Evolutionary conservation across 2,329 filamentous ascomycete species (phyloP).

Genomic region (Scleromitrula shiraiana): DNA sequence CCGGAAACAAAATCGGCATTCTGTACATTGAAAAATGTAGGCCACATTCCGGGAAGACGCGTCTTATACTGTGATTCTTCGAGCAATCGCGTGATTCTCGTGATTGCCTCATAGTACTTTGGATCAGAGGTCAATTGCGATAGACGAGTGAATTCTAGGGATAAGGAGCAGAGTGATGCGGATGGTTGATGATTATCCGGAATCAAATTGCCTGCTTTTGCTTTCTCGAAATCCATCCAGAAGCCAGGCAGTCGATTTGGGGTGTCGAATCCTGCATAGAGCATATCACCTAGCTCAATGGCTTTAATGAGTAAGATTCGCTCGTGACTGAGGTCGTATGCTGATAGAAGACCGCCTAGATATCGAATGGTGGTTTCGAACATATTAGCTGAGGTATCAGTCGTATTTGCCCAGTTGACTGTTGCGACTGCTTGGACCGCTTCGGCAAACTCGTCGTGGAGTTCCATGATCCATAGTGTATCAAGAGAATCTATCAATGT

Average conservation of each 20-base stretch:
- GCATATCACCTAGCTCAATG: constrained; percentile 25
- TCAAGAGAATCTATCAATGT: constrained; percentile 75
- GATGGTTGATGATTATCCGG: no score
- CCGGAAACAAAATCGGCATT: constrained; percentile 47
- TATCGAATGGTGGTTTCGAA: constrained; percentile 34
- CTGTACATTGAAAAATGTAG: constrained; percentile 40
- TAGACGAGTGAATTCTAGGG: constrained; percentile 53
- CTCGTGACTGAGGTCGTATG: constrained; percentile 28
- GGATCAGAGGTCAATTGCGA: constrained; percentile 51
- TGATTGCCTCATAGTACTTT: constrained; percentile 52
- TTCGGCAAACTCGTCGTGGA: constrained; percentile 64
- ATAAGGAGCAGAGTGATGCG: no score
- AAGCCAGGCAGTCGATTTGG: constrained; percentile 6
- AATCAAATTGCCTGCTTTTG: not conserved
- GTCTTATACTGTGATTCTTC: constrained; percentile 44
- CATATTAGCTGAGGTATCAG: constrained; percentile 23
- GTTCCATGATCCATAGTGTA: constrained; percentile 75
- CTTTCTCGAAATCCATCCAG: constrained; percentile 8
- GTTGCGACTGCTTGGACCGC: constrained; percentile 46
- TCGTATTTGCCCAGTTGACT: constrained; percentile 35
- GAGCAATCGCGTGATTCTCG: constrained; percentile 47
- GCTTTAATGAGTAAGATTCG: constrained; percentile 26
- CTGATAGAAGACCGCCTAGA: constrained; percentile 31
- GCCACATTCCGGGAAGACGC: constrained; percentile 52
- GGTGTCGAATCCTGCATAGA: constrained; percentile 36